These are phyloP conservation scores for Talaromyces islandicus DNA, from an alignment of 2,329 filamentous ascomycete species.

Conservation along the genomic window DNA sequence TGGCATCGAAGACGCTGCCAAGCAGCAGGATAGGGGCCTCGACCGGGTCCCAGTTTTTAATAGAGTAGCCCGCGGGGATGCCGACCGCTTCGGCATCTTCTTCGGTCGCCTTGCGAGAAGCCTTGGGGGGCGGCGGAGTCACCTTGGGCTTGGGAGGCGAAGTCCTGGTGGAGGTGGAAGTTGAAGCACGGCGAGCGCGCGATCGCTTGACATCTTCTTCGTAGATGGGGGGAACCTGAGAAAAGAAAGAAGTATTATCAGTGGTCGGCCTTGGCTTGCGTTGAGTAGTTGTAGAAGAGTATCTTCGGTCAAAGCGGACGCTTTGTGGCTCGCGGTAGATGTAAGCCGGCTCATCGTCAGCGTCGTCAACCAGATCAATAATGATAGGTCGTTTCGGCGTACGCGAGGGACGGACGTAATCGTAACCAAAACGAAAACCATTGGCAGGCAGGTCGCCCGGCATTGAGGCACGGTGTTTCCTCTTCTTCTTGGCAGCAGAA, in stretches of 20 bases:
- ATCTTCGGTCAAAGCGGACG: conserved; percentile 19
- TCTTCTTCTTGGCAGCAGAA: conserved; percentile 35
- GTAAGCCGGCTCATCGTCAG: conserved; percentile 42
- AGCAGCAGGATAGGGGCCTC: conserved; percentile 92
- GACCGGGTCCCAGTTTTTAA: conserved; percentile 96
- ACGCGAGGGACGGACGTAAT: conserved; percentile 29
- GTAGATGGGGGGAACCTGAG: conserved; percentile 47
- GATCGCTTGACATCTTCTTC: conserved; percentile 50
- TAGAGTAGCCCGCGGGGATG: conserved; percentile 84
- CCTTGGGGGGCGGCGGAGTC: conserved; percentile 24
- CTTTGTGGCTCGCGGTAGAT: conserved; percentile 41
- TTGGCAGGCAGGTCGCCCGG: conserved; percentile 29
- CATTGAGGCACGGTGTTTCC: conserved; percentile 42
- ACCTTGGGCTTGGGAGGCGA: conserved; percentile 36
- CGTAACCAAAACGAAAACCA: conserved; percentile 24
- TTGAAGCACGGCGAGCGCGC: conserved; percentile 50
- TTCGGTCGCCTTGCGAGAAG: conserved; percentile 52
- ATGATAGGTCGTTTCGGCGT: conserved; percentile 50
- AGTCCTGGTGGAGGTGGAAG: conserved; percentile 45
- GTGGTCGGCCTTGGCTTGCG: conserved; percentile 32
- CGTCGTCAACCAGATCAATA: conserved; percentile 52
- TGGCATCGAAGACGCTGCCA: conserved; percentile 93
- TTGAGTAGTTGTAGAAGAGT: conserved; percentile 9
- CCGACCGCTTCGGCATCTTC: conserved; percentile 59
- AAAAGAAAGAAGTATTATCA: conserved; percentile 48